phyloP scores from a whole-genome alignment of 2,329 filamentous ascomycete genomes.

The Penicillium psychrosexuale region DNA sequence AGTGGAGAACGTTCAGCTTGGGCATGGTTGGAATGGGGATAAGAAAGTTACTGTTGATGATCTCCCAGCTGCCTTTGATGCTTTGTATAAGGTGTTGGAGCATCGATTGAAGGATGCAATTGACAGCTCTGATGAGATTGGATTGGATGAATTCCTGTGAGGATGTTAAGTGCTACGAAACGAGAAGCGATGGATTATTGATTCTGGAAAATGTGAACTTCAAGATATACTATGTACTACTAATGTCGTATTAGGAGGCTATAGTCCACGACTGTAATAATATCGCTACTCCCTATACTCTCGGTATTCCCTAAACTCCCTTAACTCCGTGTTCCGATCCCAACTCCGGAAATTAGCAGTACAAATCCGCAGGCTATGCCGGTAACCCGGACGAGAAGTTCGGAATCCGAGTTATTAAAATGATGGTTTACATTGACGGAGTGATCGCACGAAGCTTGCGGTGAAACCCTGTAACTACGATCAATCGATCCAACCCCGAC shows the following conservation, averaged over 20 bases:
- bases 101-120: conserved; percentile 19
- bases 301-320: neutral
- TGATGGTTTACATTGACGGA: no score
- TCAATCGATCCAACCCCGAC: neutral
- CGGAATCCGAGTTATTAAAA: neutral
- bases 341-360: neutral
- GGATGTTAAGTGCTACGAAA: neutral
- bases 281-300: neutral
- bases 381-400: neutral
- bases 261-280: no score
- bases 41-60: conserved; percentile 16
- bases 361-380: neutral
- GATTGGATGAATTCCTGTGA: conserved; percentile 6
- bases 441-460: neutral
- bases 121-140: conserved; percentile 32
- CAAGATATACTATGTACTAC: neutral
- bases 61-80: conserved; percentile 17
- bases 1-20: conserved; percentile 16
- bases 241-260: no score
- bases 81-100: conserved; percentile 18
- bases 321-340: conserved; percentile 5
- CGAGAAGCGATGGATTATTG: neutral
- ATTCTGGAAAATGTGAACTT: neutral
- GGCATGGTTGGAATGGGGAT: conserved; percentile 10
- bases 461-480: neutral